Evolutionary conservation across 345 rosid species (phyloP).

Genomic region (Aquilaria sinensis): DNA sequence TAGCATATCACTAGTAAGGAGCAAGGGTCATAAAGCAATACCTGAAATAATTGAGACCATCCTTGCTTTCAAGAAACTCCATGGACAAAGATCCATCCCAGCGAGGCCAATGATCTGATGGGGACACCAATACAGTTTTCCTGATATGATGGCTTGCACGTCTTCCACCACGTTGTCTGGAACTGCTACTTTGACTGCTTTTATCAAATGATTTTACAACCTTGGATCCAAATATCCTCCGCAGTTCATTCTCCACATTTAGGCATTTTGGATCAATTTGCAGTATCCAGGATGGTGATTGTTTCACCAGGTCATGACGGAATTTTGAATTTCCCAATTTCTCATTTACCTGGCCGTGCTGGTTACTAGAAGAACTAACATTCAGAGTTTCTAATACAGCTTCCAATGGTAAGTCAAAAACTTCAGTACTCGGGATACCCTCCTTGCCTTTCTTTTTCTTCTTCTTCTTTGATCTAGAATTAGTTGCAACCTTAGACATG

Average conservation of each 20-base stretch:
- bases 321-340: conserved; percentile 25
- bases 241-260: conserved; percentile 69
- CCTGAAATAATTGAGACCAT: conserved; percentile 68
- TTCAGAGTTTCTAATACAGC: conserved; percentile 36
- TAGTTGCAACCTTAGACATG: conserved; percentile 21
- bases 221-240: conserved; percentile 81
- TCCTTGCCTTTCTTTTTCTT: conserved; percentile 72
- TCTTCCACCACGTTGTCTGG: conserved; percentile 75
- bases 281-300: conserved; percentile 26
- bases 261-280: conserved; percentile 68
- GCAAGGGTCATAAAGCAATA: conserved; percentile 15
- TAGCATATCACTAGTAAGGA: not conserved
- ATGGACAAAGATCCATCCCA: conserved; percentile 90
- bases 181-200: conserved; percentile 48
- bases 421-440: conserved; percentile 23
- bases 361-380: conserved; percentile 21
- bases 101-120: conserved; percentile 80
- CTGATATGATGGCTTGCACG: conserved; percentile 61
- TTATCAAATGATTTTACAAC: conserved; percentile 76
- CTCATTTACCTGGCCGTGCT: conserved; percentile 20
- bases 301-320: conserved; percentile 17
- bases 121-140: conserved; percentile 61
- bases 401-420: conserved; percentile 34
- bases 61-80: conserved; percentile 75
- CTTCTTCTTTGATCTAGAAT: conserved; percentile 68